These are phyloP conservation scores for Rubus idaeus DNA, from an alignment of 306 rosid genomes.

Conservation along the genomic window DNA sequence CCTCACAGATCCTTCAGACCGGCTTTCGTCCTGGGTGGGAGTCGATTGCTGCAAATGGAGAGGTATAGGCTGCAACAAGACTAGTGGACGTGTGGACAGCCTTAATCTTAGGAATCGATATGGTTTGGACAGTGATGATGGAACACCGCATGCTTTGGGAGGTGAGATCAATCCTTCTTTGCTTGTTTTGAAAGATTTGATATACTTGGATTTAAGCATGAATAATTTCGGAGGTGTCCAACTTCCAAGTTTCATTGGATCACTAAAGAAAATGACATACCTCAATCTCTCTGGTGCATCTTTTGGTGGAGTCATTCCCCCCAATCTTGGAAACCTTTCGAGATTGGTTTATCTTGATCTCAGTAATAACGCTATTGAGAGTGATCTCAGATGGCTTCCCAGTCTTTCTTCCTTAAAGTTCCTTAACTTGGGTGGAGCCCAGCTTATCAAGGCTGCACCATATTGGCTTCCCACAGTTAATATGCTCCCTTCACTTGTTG, in stretches of 20 bases:
- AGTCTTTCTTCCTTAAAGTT: slow-evolving; percentile 12
- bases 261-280: slow-evolving; percentile 11
- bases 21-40: slow-evolving; percentile 21
- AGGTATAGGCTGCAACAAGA: slow-evolving; percentile 22
- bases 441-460: neutral
- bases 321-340: slow-evolving; percentile 18
- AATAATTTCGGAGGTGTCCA: slow-evolving; percentile 7
- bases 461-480: slow-evolving; percentile 20
- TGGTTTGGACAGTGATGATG: neutral
- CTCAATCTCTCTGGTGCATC: slow-evolving; percentile 22
- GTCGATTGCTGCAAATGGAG: slow-evolving; percentile 23
- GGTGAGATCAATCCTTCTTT: slow-evolving; percentile 28
- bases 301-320: slow-evolving; percentile 19
- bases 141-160: slow-evolving; percentile 4
- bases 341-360: slow-evolving; percentile 7
- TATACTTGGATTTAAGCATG: slow-evolving; percentile 27
- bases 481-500: slow-evolving; percentile 31
- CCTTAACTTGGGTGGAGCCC: neutral
- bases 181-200: slow-evolving; percentile 19
- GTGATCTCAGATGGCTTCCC: slow-evolving; percentile 18
- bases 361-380: neutral
- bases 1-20: slow-evolving; percentile 11
- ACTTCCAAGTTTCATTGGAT: slow-evolving; percentile 24
- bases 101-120: slow-evolving; percentile 13
- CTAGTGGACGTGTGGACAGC: slow-evolving; percentile 5